A percentile compares a stretch with the other conserved stretches of the same genome.
Evolutionary conservation across 345 rosid genomes (phyloP).

Genomic region (Streptanthus diversifolius): DNA sequence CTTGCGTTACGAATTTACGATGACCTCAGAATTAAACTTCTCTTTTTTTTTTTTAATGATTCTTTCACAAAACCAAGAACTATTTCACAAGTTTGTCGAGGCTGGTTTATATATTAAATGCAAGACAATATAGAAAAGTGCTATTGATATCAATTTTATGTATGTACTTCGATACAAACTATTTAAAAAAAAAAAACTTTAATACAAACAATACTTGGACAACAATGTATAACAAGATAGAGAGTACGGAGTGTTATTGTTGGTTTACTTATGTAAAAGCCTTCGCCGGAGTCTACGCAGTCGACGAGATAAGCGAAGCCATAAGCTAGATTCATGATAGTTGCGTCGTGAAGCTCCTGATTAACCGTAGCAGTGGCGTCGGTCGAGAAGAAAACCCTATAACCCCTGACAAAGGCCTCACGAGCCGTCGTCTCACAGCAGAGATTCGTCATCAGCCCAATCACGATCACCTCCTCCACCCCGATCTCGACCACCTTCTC

Average conservation of each 20-base stretch:
- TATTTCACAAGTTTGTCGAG: neutral
- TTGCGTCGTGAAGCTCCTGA: slow-evolving; percentile 56
- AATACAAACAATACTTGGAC: neutral
- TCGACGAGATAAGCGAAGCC: slow-evolving; percentile 80
- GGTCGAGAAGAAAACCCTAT: slow-evolving; percentile 69
- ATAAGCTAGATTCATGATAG: slow-evolving; percentile 61
- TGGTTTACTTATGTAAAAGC: slow-evolving; percentile 2
- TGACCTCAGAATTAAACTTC: neutral
- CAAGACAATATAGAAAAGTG: neutral
- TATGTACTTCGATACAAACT: too few relatives aligned
- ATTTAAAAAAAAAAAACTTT: too few relatives aligned
- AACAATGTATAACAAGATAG: neutral
- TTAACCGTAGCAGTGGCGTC: slow-evolving; percentile 67
- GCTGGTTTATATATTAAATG: neutral
- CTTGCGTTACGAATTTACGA: neutral
- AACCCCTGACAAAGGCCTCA: slow-evolving; percentile 67
- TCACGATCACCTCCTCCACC: slow-evolving; percentile 67
- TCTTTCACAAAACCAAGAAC: neutral
- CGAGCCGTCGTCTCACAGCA: slow-evolving; percentile 94
- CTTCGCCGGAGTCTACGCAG: slow-evolving; percentile 17
- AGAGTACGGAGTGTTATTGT: neutral
- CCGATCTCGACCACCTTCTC: slow-evolving; percentile 52
- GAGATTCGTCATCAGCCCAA: slow-evolving; percentile 70
- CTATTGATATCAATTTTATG: too few relatives aligned
- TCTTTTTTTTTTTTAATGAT: neutral